Base-by-base conservation (phyloP, 148 eudicot species). In the Dysphania ambrosioides region DNA sequence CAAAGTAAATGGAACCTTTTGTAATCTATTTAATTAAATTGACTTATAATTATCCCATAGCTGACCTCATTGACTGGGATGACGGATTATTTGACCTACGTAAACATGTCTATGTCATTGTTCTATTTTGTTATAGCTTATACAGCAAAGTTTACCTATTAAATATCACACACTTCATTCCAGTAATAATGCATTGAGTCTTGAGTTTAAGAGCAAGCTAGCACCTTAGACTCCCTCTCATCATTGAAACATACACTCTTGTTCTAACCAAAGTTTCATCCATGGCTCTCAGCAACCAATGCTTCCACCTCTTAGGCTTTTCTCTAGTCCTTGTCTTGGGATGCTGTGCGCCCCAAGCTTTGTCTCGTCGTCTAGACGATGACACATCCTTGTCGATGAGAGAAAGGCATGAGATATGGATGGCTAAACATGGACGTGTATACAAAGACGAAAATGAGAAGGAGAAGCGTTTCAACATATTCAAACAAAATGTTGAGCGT, bases 401-500 rank as follows among this genome's bases (percentile, higher is more conserved):
- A 44, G 74, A 15, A 8, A 70, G 32, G 51, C 71, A 82, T 31
- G 67, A 85, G 67, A 63, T 42, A 72, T 73, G 87, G 87, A 59
- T 78, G 57, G 56, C 75, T 51, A 44, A n/a, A 36, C 41, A 72
- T 31, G 71, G 40, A 11, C 70, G 75, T 0, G 36, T 18, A 2
- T 65, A 78, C 34, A 36, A 71, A 35, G 56, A 77, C 40, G 26
- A 18, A 1, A 23, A 0, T 6, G 86, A 85, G 72, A 85, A 83
- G 49, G 75, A 71, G 42, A 75, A 64, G 49, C 75, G 86, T 36
- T 85, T 85, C 64, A 75, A 83, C 6, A 80, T 87, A 49, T 87
- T 85, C 47, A 83, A 83, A 41, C 75, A 81, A 0, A 87, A 87
- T 47, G 90, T 75, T 38, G 49, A 71, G 1, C 79, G 70, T 31